A percentile compares a stretch with the other conserved stretches of the same genome.
phyloP scores from a whole-genome alignment of 148 eudicot genomes.

The Nepenthes mirabilis region DNA sequence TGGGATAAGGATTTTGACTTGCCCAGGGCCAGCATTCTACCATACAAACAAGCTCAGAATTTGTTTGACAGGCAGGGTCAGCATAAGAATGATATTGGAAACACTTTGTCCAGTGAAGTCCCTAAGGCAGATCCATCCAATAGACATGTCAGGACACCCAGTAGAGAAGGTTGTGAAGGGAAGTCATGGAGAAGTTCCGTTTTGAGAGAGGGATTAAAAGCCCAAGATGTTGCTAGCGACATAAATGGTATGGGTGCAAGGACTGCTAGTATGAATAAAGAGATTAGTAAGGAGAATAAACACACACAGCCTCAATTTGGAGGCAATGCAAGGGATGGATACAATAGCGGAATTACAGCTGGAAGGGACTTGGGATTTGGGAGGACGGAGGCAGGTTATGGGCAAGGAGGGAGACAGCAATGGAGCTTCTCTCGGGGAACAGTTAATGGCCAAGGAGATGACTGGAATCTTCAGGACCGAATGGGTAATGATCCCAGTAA shows the following conservation, averaged over 20 bases:
- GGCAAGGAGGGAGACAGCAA: constrained; percentile 36
- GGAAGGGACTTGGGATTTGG: constrained; percentile 27
- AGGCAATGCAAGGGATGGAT: constrained; percentile 24
- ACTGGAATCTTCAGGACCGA: constrained; percentile 23
- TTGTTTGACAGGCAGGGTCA: constrained; percentile 44
- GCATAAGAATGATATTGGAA: constrained; percentile 49
- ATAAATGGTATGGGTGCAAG: constrained; percentile 24
- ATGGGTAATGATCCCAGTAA: constrained; percentile 31
- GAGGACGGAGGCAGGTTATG: constrained; percentile 43
- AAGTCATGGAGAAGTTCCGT: constrained; percentile 38
- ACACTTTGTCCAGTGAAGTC: constrained; percentile 40
- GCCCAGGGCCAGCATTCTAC: constrained; percentile 48
- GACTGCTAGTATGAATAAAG: constrained; percentile 19
- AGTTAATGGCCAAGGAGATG: constrained; percentile 28
- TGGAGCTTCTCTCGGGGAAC: constrained; percentile 30
- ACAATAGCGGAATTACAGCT: constrained; percentile 15
- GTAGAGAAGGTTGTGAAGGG: constrained; percentile 40
- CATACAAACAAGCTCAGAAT: constrained; percentile 47
- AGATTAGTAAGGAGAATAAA: constrained; percentile 32
- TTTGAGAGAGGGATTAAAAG: constrained; percentile 24
- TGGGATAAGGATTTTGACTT: constrained; percentile 89
- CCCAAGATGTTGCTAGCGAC: constrained; percentile 22
- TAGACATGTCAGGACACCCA: constrained; percentile 30
- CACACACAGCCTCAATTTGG: constrained; percentile 31
- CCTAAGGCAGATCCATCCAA: constrained; percentile 30